Evolutionary conservation across 164 flowering plant species (phyloP), one percentile per base, ranked within the genome.

Genomic region (Santalum album): DNA sequence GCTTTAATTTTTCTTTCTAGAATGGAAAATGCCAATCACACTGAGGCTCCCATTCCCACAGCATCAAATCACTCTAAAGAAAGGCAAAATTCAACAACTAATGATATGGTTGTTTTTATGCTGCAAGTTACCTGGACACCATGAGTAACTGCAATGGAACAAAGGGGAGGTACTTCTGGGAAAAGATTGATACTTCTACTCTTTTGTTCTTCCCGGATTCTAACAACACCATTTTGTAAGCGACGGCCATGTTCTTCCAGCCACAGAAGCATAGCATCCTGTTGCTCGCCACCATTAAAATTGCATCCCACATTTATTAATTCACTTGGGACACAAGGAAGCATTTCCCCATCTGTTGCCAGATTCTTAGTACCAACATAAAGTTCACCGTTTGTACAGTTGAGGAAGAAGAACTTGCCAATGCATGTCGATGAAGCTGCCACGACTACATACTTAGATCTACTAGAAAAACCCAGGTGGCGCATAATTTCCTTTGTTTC

Each of bases 221-320:
- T 73, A 61, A 87, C 75, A 23, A 78, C 62, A 21, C 95, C 96
- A 77, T 62, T 68, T 38, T 86, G 65, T 54, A 94, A 72, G 53
- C 95, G 90, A 12, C 85, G 83, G 6, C 57, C 70, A 69, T 85
- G 96, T 67, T 94, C 99, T 68, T 94, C 99, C 47, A 94, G 66
- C 99, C 99, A 90, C 25, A 90, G 72, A 56, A 94, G 63, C 86
- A 87, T 70, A 11, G 72, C 90, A 77, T 92, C 96, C 54, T 81
- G 90, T 45, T 73, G 87, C 9, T 76, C 66, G 50, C 25, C 57
- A 57, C 67, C 59, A 25, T 54, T 52, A 15, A 12, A n/a, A 55
- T 68, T 78, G 58, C 72, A 79, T 18, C 69, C 77, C 1, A 75
- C 74, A 7, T 38, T 67, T 46, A 85, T 58, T 64, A 79, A 60